These are phyloP conservation scores for Leishmania amazonensis DNA, from an alignment of 208 protist genomes.

Conservation along the genomic window DNA sequence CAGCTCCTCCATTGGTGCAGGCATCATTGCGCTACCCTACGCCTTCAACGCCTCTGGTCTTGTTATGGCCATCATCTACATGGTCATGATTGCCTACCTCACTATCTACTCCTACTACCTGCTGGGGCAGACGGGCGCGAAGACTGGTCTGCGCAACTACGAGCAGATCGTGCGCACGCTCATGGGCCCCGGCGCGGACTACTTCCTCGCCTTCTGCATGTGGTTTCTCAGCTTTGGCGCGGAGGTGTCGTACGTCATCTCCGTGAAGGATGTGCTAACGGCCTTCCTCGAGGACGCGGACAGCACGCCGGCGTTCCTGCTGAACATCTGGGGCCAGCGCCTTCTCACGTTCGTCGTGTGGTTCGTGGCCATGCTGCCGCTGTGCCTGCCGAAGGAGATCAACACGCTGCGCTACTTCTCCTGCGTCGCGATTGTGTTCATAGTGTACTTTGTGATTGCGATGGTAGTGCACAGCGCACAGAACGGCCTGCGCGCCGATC, in stretches of 20 bases:
- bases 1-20: conserved; percentile 53
- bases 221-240: conserved; percentile 59
- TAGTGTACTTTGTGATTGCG: conserved; percentile 76
- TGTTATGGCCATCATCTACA: conserved; percentile 40
- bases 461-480: conserved; percentile 58
- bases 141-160: conserved; percentile 45
- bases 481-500: conserved; percentile 38
- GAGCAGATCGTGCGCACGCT: conserved; percentile 48
- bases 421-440: conserved; percentile 53
- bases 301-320: conserved; percentile 34
- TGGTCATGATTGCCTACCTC: conserved; percentile 33
- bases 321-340: conserved; percentile 36
- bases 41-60: conserved; percentile 58
- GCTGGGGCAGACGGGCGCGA: conserved; percentile 34
- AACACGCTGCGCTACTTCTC: conserved; percentile 83
- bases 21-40: conserved; percentile 56
- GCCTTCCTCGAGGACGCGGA: conserved; percentile 43
- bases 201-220: conserved; percentile 61
- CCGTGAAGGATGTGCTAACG: conserved; percentile 62
- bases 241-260: conserved; percentile 78
- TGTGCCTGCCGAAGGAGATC: conserved; percentile 81
- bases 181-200: conserved; percentile 50
- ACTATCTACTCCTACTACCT: conserved; percentile 67
- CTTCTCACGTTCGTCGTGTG: conserved; percentile 53
- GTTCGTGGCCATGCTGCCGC: conserved; percentile 68